Evolutionary conservation across 176 grass and related monocot species (phyloP).

Genomic region (Dactylis glomerata): DNA sequence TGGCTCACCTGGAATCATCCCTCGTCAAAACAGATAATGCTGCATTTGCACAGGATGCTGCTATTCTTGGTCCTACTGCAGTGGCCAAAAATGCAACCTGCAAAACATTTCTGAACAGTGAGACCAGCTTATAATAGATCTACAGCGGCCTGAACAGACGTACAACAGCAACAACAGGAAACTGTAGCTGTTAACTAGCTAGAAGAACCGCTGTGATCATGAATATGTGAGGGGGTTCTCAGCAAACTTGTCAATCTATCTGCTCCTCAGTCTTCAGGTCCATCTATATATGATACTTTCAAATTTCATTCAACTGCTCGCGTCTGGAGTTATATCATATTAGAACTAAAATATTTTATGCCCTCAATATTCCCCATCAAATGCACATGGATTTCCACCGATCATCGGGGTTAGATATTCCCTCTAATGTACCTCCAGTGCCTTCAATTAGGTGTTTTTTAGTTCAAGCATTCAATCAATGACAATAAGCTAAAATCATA

Average conservation of each 20-base stretch:
- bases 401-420: not conserved
- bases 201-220: not conserved
- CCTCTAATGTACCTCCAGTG: not conserved
- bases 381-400: not conserved
- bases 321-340: not conserved
- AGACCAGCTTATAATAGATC: conserved; percentile 28
- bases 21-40: conserved; percentile 71
- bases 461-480: not conserved
- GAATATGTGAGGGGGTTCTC: not conserved
- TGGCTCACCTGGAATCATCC: conserved; percentile 69
- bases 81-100: conserved; percentile 93
- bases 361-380: conserved; percentile 20
- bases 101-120: conserved; percentile 30
- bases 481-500: not conserved
- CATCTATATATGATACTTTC: conserved; percentile 5
- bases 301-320: not conserved
- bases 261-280: not conserved
- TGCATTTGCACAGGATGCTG: conserved; percentile 92
- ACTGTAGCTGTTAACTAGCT: not conserved
- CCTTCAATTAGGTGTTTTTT: conserved; percentile 1
- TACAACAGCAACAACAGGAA: conserved; percentile 20
- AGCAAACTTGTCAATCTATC: not conserved
- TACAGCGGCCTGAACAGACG: conserved; percentile 19
- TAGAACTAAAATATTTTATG: not conserved
- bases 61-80: conserved; percentile 90